Conservation (phyloP, 371 early-diverging fungal species). For the Scutellospora calospora region DNA sequence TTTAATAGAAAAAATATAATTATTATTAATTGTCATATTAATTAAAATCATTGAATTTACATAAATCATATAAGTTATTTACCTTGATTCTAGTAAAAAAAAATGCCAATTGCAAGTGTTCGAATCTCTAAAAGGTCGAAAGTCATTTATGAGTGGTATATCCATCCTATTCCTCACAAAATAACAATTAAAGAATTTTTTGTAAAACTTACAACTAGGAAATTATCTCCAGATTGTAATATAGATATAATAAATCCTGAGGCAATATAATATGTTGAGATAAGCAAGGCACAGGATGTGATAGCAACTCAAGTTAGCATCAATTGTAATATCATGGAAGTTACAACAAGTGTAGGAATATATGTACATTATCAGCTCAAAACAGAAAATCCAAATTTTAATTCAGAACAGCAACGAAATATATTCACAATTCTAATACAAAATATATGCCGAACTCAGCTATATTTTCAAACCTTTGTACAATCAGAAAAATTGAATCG, state of each 20-base stretch:
- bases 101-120: slow-evolving; percentile 4
- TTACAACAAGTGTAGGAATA: slow-evolving; percentile 7
- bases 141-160: background rate
- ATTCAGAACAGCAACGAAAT: background rate
- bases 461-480: background rate
- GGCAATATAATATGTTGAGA: background rate
- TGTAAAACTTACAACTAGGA: background rate
- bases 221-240: slow-evolving; percentile 5
- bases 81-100: background rate
- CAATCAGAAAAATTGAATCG: slow-evolving; percentile 1
- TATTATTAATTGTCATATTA: no score
- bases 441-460: background rate
- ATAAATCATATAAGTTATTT: no score
- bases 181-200: slow-evolving; percentile 13
- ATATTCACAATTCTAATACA: background rate
- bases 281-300: background rate
- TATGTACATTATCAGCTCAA: background rate
- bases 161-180: slow-evolving; percentile 1
- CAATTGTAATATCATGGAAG: background rate
- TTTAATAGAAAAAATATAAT: no score
- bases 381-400: background rate
- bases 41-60: no score
- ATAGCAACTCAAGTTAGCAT: slow-evolving; percentile 1
- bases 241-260: background rate
- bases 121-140: background rate